Evolutionary conservation across 176 grass and related monocot genomes (phyloP), one percentile per base, ranked within the genome.

Genomic region (Eragrostis curvula): DNA sequence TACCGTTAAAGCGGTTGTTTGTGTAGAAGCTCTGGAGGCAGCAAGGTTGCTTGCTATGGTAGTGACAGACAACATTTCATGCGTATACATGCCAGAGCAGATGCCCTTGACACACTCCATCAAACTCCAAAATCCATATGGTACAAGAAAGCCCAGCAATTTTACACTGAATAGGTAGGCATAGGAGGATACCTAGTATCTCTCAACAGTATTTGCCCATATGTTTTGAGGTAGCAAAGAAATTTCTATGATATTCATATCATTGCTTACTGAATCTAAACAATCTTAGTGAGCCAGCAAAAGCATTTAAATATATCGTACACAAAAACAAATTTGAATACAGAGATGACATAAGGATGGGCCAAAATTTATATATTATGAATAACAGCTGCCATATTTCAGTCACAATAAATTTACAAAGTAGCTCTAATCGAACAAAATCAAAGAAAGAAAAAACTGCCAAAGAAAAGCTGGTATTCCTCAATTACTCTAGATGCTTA

Each of bases 361-460:
- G n/a, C 12, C 15, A 7, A 40, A 9, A 88, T 40, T 16, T 20
- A 65, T 57, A 79, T 84, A 30, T 66, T 68, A 28, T 29, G 25
- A 50, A 74, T 28, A 40, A 46, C 9, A 21, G 15, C 40, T 12
- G 9, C 20, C 56, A 20, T 47, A 74, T 79, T 80, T 70, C 36
- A 56, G 27, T 58, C 43, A 71, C 86, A 73, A 17, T 78, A 40
- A 47, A 10, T 79, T 73, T 49, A 77, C 66, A 82, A 78, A 64
- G 8, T 24, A 79, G 60, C 28, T 63, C 0, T 18, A 83, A 27
- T 21, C 16, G 9, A 48, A 57, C 5, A 48, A 40, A 78, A 83
- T 36, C 5, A 63, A 77, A 68, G 70, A 24, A 17, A 39, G 20
- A 13, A 39, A 46, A 55, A 76, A 20, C 32, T 57, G 66, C 32